A percentile compares a stretch with the other conserved stretches of the same genome.
These are phyloP conservation scores for Flammula alnicola DNA, from an alignment of 1,284 basidiomycete genomes.

Conservation along the genomic window DNA sequence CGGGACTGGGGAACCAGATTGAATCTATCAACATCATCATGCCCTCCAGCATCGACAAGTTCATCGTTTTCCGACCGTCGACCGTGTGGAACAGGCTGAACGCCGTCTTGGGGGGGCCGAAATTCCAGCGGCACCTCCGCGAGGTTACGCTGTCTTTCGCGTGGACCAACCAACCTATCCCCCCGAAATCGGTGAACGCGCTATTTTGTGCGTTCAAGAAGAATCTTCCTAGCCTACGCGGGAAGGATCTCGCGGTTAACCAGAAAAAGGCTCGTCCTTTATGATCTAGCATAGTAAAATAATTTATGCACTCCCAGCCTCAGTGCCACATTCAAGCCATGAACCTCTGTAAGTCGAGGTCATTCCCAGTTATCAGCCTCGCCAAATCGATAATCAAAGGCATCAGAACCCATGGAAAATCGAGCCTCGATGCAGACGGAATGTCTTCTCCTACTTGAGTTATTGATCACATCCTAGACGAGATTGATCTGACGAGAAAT, in stretches of 20 bases:
- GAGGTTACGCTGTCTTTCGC: slow-evolving; percentile 9
- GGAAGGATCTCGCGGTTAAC: slow-evolving; percentile 9
- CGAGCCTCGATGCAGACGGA: too few relatives aligned
- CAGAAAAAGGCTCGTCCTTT: slow-evolving; percentile 6
- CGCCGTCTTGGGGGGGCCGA: slow-evolving; percentile 1
- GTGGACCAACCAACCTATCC: slow-evolving; percentile 9
- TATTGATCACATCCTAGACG: too few relatives aligned
- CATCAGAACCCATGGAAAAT: too few relatives aligned
- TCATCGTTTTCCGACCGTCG: slow-evolving; percentile 1
- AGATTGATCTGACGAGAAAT: too few relatives aligned
- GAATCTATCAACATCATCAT: slow-evolving; percentile 12
- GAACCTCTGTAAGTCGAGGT: too few relatives aligned
- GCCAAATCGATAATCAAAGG: too few relatives aligned
- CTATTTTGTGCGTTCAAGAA: slow-evolving; percentile 6
- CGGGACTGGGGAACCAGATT: slow-evolving; percentile 5
- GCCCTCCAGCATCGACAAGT: slow-evolving; percentile 13
- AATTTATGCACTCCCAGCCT: background rate
- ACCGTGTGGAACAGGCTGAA: slow-evolving; percentile 11
- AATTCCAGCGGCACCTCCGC: slow-evolving; percentile 5
- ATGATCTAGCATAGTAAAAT: background rate
- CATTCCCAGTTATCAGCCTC: too few relatives aligned
- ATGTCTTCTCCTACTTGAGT: too few relatives aligned
- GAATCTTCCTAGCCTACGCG: slow-evolving; percentile 10
- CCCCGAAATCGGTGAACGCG: background rate
- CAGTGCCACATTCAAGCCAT: too few relatives aligned